Conservation (phyloP, 352 stramenopile genomes). For the Phytophthora meadii region DNA sequence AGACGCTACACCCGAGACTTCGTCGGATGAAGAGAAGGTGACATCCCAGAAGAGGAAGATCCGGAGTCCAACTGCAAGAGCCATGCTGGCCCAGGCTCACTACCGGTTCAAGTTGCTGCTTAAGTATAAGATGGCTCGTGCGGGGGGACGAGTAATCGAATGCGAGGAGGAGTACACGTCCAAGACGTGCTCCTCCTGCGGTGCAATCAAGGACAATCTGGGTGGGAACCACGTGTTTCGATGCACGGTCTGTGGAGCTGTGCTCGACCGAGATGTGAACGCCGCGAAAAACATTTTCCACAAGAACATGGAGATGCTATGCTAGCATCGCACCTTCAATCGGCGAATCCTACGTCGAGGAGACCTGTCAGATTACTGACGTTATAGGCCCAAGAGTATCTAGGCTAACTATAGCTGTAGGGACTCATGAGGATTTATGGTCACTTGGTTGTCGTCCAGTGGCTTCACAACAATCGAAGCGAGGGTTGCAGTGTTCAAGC, state of each 20-base stretch:
- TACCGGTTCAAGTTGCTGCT: conserved; percentile 2
- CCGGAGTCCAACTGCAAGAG: neutral
- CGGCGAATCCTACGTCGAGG: neutral
- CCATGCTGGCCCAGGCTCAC: neutral
- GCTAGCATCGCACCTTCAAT: neutral
- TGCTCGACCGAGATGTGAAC: conserved; percentile 14
- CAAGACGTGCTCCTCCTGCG: conserved; percentile 18
- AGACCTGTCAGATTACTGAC: neutral
- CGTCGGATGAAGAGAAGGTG: neutral
- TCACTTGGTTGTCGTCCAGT: no score
- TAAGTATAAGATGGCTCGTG: conserved; percentile 20
- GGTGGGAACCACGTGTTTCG: conserved; percentile 1
- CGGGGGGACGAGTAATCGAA: conserved; percentile 11
- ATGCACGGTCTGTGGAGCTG: neutral
- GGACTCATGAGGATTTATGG: no score
- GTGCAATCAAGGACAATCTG: conserved; percentile 12
- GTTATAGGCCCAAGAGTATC: neutral
- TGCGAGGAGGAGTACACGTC: conserved; percentile 30
- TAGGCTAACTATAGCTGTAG: no score
- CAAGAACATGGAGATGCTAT: conserved; percentile 6
- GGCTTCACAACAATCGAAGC: no score
- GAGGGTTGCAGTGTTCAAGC: no score
- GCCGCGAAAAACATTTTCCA: conserved; percentile 13
- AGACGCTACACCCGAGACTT: conserved; percentile 2
- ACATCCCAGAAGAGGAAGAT: conserved; percentile 7